phyloP scores from a whole-genome alignment of 1,284 basidiomycete genomes.

The Austroboletus olivaceoglutinosus region DNA sequence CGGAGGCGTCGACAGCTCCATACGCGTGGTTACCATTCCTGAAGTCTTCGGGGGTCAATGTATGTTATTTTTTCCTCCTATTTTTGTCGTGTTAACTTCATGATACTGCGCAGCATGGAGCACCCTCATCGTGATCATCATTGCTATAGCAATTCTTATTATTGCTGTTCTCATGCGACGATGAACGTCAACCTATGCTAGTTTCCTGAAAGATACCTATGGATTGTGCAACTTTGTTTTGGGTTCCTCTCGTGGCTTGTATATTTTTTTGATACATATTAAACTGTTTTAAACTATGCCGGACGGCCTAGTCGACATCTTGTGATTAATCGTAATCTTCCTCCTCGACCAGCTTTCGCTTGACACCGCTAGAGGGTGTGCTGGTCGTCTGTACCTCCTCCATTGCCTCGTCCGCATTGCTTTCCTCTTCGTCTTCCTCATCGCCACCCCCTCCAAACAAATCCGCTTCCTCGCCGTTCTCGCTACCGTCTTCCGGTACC shows the following conservation, averaged over 20 bases:
- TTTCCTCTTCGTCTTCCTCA: conserved; percentile 71
- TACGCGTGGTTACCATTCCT: conserved; percentile 81
- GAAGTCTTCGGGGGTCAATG: conserved; percentile 49
- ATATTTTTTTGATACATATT: conserved; percentile 33
- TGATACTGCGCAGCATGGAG: conserved; percentile 41
- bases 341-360: conserved; percentile 78
- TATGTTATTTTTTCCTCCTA: conserved; percentile 36
- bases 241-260: conserved; percentile 2
- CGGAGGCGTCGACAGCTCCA: conserved; percentile 88
- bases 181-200: conserved; percentile 8
- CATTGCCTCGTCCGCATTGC: conserved; percentile 57
- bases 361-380: conserved; percentile 57
- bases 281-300: conserved; percentile 15
- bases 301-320: conserved; percentile 8
- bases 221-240: background rate
- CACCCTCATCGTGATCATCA: conserved; percentile 37
- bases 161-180: conserved; percentile 32
- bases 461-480: conserved; percentile 57
- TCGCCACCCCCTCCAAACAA: conserved; percentile 66
- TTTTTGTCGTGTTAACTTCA: conserved; percentile 2
- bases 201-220: background rate
- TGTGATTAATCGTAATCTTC: conserved; percentile 71
- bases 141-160: conserved; percentile 31
- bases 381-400: conserved; percentile 63
- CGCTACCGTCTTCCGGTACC: conserved; percentile 60